phyloP scores from a whole-genome alignment of 2,329 filamentous ascomycete genomes.

The Emmonsiellopsis sp. region DNA sequence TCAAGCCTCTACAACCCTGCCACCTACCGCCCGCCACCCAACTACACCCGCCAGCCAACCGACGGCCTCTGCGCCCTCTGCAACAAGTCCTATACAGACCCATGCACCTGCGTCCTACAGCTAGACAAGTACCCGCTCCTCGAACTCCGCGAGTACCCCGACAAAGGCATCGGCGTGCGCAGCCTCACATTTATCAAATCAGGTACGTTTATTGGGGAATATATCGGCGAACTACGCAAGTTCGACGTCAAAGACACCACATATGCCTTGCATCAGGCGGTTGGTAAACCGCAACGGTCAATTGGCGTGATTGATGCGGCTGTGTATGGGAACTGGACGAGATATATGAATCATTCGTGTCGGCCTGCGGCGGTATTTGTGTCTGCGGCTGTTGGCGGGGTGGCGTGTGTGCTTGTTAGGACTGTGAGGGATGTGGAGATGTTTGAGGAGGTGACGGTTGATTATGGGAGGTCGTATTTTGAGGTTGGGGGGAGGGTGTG shows the following conservation, averaged over 20 bases:
- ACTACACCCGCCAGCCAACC: not conserved
- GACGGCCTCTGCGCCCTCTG: constrained; percentile 16
- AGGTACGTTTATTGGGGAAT: constrained; percentile 18
- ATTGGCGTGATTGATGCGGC: constrained; percentile 12
- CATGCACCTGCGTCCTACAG: constrained; percentile 15
- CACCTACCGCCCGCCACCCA: not conserved
- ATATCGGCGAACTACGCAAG: constrained; percentile 16
- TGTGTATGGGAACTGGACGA: constrained; percentile 23
- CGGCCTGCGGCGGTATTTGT: constrained; percentile 16
- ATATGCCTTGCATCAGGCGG: constrained; percentile 13
- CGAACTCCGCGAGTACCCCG: constrained; percentile 21
- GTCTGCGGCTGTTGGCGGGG: constrained; percentile 13
- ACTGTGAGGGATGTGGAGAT: constrained; percentile 18
- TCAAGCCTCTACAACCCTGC: not conserved
- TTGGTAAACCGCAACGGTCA: not conserved
- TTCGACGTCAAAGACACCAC: constrained; percentile 4
- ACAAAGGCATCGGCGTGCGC: constrained; percentile 23
- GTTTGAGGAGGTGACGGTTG: constrained; percentile 25
- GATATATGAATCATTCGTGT: constrained; percentile 30
- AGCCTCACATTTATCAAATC: constrained; percentile 17
- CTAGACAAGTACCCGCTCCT: constrained; percentile 13
- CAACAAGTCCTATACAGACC: not conserved
- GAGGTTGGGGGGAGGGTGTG: not conserved
- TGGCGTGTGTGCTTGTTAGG: constrained; percentile 13
- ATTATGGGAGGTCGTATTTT: constrained; percentile 19